Evolutionary conservation across 352 stramenopile species (phyloP).

Genomic region (Elongisporangium prolatum): DNA sequence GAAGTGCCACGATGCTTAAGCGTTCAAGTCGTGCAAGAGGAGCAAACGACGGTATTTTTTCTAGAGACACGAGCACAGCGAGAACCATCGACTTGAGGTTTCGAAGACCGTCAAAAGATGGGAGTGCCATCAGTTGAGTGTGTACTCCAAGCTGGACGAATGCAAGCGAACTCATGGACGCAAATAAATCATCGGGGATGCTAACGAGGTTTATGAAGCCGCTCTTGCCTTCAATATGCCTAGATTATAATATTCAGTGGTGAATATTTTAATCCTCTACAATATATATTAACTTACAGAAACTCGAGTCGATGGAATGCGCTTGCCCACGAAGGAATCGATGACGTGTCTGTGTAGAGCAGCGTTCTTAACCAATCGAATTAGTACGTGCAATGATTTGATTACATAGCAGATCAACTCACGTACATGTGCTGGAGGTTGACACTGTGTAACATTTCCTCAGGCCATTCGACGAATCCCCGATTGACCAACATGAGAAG

Average conservation of each 20-base stretch:
- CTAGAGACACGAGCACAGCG: slow-evolving; percentile 13
- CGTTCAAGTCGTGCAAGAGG: slow-evolving; percentile 11
- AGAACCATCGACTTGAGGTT: slow-evolving; percentile 30
- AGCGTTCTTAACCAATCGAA: not conserved
- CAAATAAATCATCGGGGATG: slow-evolving; percentile 25
- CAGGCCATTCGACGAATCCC: slow-evolving; percentile 13
- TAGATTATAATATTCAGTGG: slow-evolving; percentile 3
- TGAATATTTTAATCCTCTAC: too few relatives aligned
- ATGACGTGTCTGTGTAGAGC: not conserved
- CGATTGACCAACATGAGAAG: slow-evolving; percentile 32
- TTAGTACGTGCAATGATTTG: not conserved
- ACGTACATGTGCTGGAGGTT: slow-evolving; percentile 39
- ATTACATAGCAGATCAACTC: not conserved
- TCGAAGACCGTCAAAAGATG: slow-evolving; percentile 20
- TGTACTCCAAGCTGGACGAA: slow-evolving; percentile 35
- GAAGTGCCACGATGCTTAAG: slow-evolving; percentile 18
- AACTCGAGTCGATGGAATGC: slow-evolving; percentile 31
- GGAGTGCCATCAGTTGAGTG: slow-evolving; percentile 14
- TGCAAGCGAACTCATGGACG: slow-evolving; percentile 18
- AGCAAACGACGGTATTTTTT: slow-evolving; percentile 19
- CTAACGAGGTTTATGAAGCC: slow-evolving; percentile 14
- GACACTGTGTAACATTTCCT: slow-evolving; percentile 21
- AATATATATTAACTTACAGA: slow-evolving; percentile 35
- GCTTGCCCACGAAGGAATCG: not conserved
- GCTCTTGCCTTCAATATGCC: slow-evolving; percentile 38